These are phyloP conservation scores for Hibiscus syriacus DNA, from an alignment of 345 rosid species.

Conservation along the genomic window DNA sequence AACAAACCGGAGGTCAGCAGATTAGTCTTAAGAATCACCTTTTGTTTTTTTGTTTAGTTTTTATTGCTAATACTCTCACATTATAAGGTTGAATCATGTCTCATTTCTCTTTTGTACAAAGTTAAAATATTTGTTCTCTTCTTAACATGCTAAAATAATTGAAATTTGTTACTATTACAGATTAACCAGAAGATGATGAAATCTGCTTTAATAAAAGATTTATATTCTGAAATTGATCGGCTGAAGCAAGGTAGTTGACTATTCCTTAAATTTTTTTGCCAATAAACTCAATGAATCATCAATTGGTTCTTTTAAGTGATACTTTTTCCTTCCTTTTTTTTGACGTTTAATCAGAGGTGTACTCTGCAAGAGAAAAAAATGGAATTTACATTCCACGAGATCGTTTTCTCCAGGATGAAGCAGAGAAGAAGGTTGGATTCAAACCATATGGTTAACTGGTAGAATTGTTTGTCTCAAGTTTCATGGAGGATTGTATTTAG, in stretches of 20 bases:
- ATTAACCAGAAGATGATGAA: conserved; percentile 99
- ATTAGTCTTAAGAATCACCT: neutral
- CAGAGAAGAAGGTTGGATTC: conserved; percentile 77
- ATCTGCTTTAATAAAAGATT: conserved; percentile 91
- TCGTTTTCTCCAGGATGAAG: conserved; percentile 87
- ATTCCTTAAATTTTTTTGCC: conserved; percentile 6
- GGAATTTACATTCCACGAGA: conserved; percentile 94
- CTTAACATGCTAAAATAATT: conserved; percentile 13
- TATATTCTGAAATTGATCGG: conserved; percentile 91
- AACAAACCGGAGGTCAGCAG: conserved; percentile 86
- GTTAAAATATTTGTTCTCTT: neutral
- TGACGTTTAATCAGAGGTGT: conserved; percentile 61
- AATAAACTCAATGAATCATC: neutral
- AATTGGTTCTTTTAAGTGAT: conserved; percentile 7
- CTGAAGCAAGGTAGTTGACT: conserved; percentile 76
- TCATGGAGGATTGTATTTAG: conserved; percentile 9
- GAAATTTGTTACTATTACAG: conserved; percentile 32
- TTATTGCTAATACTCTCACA: neutral
- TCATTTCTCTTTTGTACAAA: neutral
- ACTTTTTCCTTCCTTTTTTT: conserved; percentile 1
- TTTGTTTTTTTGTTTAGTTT: too few species aligned
- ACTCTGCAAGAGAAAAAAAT: conserved; percentile 95
- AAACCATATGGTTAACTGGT: conserved; percentile 1
- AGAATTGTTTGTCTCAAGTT: neutral
- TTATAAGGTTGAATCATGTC: conserved; percentile 10